Base-by-base conservation (phyloP, 805 yeast species). In the Ogataea paradorogensis region DNA sequence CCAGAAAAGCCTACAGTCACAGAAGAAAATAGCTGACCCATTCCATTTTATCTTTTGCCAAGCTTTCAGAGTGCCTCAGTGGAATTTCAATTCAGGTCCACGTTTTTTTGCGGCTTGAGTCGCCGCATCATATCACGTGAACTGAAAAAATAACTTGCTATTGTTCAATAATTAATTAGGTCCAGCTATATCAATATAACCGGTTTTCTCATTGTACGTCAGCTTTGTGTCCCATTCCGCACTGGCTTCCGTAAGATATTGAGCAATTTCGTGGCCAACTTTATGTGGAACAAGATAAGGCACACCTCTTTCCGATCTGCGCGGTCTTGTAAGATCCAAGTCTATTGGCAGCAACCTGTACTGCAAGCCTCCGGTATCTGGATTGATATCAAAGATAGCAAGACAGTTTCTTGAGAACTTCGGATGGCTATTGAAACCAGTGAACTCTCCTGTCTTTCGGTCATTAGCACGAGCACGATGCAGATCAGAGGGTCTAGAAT, bases 401-500 rank as follows among this genome's bases (percentile, higher is more conserved):
- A 55, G 38, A 36, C 52, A 47, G 43, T 56, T 56, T 41, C 55
- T 51, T 5, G 60, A 55, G 40, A 56, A 55, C 30, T 35, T 50
- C 29, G 57, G 50, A 30, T 42, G 45, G 25, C 55, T 48, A 39
- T 54, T 53, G 47, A 56, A 55, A 2, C 61, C 61, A 27, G 49
- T 50, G 38, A 48, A 50, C 35, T 50, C 46, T 8, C 59, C 59
- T 10, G 54, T 46, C 15, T 24, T 30, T 14, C 52, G 37, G 36
- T 53, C 55, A 30, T 55, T 52, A 5, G 56, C 58, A 48, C 59
- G 49, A 27, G 38, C 28, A 38, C 52, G 49, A 30, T 57, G 61
- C 30, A 55, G 33, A 23, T 52, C 63, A n/a, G 57, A 51, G 9
- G 61, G 61, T 34, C 58, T 52, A 14, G 52, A 52, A 30, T 42